Base-by-base conservation (phyloP, 164 flowering plant genomes). In the Berberis thunbergii region DNA sequence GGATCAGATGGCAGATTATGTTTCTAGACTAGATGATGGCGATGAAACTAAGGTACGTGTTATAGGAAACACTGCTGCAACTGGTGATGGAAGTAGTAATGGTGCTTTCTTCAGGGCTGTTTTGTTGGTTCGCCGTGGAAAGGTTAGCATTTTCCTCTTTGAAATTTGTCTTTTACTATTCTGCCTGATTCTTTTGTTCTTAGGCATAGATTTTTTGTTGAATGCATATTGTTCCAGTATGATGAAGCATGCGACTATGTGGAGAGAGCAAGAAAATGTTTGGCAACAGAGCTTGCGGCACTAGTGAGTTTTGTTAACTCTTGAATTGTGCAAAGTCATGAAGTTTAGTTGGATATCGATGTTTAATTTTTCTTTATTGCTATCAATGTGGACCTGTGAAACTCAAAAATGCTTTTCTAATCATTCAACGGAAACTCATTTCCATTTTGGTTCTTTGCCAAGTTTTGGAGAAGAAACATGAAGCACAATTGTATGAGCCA, bases 1-100 rank as follows among this genome's bases (percentile, higher is more conserved):
- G 99, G 99, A 91, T 77, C 98, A 89, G 75, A 95, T 95, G 99
- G 74, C 89, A 58, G 97, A 91, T 64, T 91, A 95, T 73, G 98
- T 91, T 49, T 82, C 89, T 71, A 81, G 94, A 10, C 75, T 95
- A 69, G 99, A 95, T 82, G 97, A 95, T 81, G 98, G 98, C 61
- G 99, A 91, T 81, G 99, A 95, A 73, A 80, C 89, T 41, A 91
- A 83, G 74, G 83, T 79, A 49, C 77, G 97, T 56, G 84, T 76
- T 71, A 75, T 87, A 67, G 95, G 97, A 26, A 89, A 88, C 66
- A 79, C 88, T 72, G 81, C 91, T 65, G 81, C 88, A 66, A 82
- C 77, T 70, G 88, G 95, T 63, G 99, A 95, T 81, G 92, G 95
- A 64, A 86, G 92, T 71, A 95, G 97, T 72, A 91, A 81, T 80